A percentile compares a stretch with the other conserved stretches of the same genome.
Evolutionary conservation across 1,139 yeast species (phyloP).

Genomic region (Blastobotrys aristatus): DNA sequence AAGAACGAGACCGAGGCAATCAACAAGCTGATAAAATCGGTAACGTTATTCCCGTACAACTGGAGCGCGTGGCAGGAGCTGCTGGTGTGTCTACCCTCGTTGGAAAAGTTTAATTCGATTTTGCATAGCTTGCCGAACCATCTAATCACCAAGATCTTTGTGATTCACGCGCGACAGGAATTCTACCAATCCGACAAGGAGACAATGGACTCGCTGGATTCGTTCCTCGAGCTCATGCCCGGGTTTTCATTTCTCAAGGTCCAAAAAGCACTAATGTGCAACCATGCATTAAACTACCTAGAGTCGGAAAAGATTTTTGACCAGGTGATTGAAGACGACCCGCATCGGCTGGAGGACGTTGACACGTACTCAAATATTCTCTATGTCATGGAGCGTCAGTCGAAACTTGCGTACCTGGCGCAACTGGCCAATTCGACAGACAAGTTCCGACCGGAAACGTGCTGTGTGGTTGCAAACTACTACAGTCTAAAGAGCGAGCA

Average conservation of each 20-base stretch:
- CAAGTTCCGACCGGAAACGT: constrained; percentile 87
- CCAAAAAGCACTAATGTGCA: constrained; percentile 74
- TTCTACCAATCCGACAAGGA: constrained; percentile 60
- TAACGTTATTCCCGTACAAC: constrained; percentile 67
- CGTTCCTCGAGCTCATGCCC: constrained; percentile 56
- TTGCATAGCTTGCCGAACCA: constrained; percentile 29
- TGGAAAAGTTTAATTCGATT: constrained; percentile 44
- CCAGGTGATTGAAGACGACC: constrained; percentile 67
- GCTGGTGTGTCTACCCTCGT: constrained; percentile 54
- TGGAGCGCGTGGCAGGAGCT: constrained; percentile 96
- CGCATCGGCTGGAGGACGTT: constrained; percentile 81
- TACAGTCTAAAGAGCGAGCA: constrained; percentile 90
- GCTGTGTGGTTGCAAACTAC: constrained; percentile 91
- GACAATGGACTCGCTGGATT: constrained; percentile 17
- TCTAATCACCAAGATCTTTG: constrained; percentile 53
- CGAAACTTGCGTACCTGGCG: constrained; percentile 81
- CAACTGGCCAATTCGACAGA: constrained; percentile 81
- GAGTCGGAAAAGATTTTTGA: constrained; percentile 81
- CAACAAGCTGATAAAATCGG: constrained; percentile 51
- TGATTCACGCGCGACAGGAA: constrained; percentile 69
- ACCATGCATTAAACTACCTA: constrained; percentile 73
- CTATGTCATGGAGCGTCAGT: constrained; percentile 85
- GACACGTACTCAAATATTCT: constrained; percentile 90
- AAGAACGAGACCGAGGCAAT: constrained; percentile 59
- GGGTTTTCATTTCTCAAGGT: constrained; percentile 67